Base-by-base conservation (phyloP, 345 rosid genomes). In the Brassica rapa region DNA sequence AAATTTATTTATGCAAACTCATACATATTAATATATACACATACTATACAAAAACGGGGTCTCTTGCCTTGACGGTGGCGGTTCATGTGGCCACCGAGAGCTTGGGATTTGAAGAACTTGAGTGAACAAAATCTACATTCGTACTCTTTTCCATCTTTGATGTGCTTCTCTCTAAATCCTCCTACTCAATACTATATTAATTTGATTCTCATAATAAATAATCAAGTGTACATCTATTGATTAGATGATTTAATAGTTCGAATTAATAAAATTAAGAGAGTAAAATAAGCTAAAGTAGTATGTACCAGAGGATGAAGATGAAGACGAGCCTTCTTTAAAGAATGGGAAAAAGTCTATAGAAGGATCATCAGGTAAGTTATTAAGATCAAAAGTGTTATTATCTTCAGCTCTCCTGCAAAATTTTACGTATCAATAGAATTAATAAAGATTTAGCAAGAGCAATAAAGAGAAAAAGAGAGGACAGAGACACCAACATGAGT, bases 81-180 rank as follows among this genome's bases (percentile, higher is more conserved):
- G 84, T 96, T 96, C 99, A 96, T 96, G 90, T 96, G 99, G 63
- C 98, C 99, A 33, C 99, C 99, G 7, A 96, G 99, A 70, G 99
- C 99, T 93, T 96, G 99, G 75, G 99, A 96, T 87, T 96, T 96
- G 90, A 97, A 90, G 85, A 96, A 96, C 95, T 90, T 93, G 84
- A 96, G 99, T 89, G 99, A 91, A 78, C 99, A 96, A 86, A 96
- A 96, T 92, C 99, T 89, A 84, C 98, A 96, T 84, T 93, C 91
- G 46, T 96, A 96, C 85, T 95, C 96, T 86, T 90, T 89, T 78
- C 91, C 91, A 75, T 89, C 90, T 86, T 85, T 88, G 70, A 87
- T 86, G 87, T 87, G 87, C 81, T 88, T 87, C 83, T 89, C 91
- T 86, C 84, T 85, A 84, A 75, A 75, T 14, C 76, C 76, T 80